phyloP scores from a whole-genome alignment of 1,284 basidiomycete species.

The Cystobasidiaceae sp. region DNA sequence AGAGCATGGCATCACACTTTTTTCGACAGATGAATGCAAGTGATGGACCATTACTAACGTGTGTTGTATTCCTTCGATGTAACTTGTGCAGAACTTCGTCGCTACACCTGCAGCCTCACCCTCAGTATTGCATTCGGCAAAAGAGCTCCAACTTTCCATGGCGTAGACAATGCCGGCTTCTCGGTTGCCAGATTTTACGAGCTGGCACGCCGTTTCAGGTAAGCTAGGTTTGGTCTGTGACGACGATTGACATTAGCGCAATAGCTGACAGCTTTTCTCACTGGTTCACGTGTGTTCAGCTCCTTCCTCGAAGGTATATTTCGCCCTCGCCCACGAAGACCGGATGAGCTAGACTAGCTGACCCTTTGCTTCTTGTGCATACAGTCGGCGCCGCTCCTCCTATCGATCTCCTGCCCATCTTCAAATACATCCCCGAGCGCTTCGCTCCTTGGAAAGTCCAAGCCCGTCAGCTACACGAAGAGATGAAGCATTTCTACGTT shows the following conservation, averaged over 20 bases:
- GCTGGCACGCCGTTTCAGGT: background rate
- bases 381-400: conserved; percentile 6
- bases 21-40: background rate
- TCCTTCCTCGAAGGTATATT: conserved; percentile 6
- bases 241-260: background rate
- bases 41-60: no score
- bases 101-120: conserved; percentile 13
- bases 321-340: no score
- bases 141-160: conserved; percentile 21
- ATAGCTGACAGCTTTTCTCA: background rate
- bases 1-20: background rate
- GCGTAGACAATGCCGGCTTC: conserved; percentile 13
- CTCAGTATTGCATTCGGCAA: conserved; percentile 19
- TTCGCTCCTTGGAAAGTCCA: conserved; percentile 15
- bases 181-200: conserved; percentile 7
- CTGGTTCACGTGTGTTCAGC: background rate
- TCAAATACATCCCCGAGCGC: background rate
- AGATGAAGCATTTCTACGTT: conserved; percentile 2
- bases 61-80: background rate
- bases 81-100: background rate
- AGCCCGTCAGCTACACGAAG: background rate
- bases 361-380: background rate
- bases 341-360: no score
- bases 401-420: background rate
- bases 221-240: background rate